Conservation (phyloP, 768 basidiomycete genomes). For the Suillus occidentalis region DNA sequence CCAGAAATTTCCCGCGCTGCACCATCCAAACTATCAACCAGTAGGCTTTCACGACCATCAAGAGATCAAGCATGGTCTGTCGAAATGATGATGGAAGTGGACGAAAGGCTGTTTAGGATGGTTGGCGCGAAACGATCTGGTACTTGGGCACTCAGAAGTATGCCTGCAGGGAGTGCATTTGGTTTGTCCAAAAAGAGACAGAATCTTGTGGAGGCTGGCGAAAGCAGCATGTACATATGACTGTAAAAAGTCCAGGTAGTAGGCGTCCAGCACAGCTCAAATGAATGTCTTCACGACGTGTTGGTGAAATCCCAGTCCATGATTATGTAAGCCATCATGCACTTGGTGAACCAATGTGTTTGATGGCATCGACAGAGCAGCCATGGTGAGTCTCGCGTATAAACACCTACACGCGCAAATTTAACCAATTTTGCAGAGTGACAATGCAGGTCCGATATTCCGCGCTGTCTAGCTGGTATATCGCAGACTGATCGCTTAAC, state of each 20-base stretch:
- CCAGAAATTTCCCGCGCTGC: conserved; percentile 41
- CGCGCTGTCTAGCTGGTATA: conserved; percentile 1
- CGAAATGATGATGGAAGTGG: conserved; percentile 33
- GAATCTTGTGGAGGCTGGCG: conserved; percentile 37
- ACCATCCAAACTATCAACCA: conserved; percentile 39
- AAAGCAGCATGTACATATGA: conserved; percentile 55
- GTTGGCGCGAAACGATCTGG: conserved; percentile 28
- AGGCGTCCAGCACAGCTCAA: neutral
- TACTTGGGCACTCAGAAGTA: conserved; percentile 18
- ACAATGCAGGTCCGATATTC: conserved; percentile 46
- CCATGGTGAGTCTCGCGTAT: neutral
- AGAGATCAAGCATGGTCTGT: conserved; percentile 38
- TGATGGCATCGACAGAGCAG: neutral
- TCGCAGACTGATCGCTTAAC: conserved; percentile 14
- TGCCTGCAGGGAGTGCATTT: conserved; percentile 5
- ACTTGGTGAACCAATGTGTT: neutral
- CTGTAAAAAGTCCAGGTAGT: neutral
- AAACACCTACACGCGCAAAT: neutral
- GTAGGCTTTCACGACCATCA: conserved; percentile 22
- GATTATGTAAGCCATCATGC: conserved; percentile 13
- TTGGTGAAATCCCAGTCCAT: neutral
- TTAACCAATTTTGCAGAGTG: conserved; percentile 35
- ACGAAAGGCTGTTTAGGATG: conserved; percentile 36
- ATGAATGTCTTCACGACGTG: neutral
- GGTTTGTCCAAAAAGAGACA: conserved; percentile 12